phyloP scores from a whole-genome alignment of 2,329 filamentous ascomycete species.

The Penicillium thymicola region DNA sequence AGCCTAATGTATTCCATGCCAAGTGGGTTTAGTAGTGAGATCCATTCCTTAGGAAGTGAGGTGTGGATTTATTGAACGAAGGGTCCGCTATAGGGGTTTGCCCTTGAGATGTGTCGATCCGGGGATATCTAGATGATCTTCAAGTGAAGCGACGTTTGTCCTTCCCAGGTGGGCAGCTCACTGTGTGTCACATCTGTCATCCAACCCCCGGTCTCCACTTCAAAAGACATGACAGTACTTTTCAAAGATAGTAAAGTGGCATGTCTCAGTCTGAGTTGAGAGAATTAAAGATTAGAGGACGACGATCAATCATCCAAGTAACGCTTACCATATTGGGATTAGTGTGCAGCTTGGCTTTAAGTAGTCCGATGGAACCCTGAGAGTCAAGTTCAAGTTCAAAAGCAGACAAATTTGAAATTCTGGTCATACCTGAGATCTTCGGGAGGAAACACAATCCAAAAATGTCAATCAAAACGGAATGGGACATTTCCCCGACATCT shows the following conservation, averaged over 20 bases:
- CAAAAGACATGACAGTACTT: conserved; percentile 4
- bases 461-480: not conserved
- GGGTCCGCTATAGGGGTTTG: conserved; percentile 7
- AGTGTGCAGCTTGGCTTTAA: conserved; percentile 9
- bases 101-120: conserved; percentile 14
- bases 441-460: not conserved
- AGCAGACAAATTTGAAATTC: not conserved
- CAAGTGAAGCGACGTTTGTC: not conserved
- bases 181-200: conserved; percentile 5
- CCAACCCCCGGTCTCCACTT: conserved; percentile 6
- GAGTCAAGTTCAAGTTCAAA: not conserved
- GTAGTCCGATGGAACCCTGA: not conserved
- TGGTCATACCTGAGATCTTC: not conserved
- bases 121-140: conserved; percentile 9
- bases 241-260: conserved; percentile 7
- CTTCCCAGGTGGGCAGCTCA: not conserved
- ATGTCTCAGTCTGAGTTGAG: conserved; percentile 18
- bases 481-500: not conserved
- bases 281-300: conserved; percentile 1
- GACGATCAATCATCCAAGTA: conserved; percentile 10
- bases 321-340: conserved; percentile 15
- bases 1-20: not conserved
- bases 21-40: not conserved
- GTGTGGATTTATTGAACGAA: not conserved
- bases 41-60: not conserved